Evolutionary conservation across 2,329 filamentous ascomycete genomes (phyloP).

Genomic region (Phymatotrichopsis omnivora): DNA sequence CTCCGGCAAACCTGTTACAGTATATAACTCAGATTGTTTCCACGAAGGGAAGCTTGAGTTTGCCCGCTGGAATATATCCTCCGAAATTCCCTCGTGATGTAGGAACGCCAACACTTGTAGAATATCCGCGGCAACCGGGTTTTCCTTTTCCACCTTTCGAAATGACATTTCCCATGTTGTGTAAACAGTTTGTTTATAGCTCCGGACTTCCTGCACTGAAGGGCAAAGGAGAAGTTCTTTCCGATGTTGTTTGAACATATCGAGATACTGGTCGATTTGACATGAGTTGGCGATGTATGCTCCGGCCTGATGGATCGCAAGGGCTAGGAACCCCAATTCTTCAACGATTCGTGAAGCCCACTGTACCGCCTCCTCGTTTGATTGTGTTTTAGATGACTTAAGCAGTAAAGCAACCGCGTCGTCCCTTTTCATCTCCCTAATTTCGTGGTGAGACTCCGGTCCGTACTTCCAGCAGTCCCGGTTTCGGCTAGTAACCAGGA

Average conservation of each 20-base stretch:
- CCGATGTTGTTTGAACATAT: neutral
- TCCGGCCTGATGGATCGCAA: slow-evolving; percentile 14
- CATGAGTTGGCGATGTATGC: slow-evolving; percentile 4
- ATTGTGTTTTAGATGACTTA: neutral
- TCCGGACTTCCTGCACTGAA: neutral
- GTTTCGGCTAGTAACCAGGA: slow-evolving; percentile 36
- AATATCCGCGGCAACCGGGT: slow-evolving; percentile 3
- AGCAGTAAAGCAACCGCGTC: slow-evolving; percentile 6
- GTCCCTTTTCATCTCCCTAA: slow-evolving; percentile 2
- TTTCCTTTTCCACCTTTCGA: neutral
- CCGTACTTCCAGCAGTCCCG: slow-evolving; percentile 21
- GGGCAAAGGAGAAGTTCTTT: neutral
- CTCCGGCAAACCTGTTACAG: neutral
- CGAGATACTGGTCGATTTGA: neutral
- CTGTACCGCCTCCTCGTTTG: neutral
- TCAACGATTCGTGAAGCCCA: slow-evolving; percentile 1
- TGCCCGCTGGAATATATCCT: slow-evolving; percentile 14
- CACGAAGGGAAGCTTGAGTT: neutral
- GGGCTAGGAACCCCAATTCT: slow-evolving; percentile 6
- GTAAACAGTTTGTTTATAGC: slow-evolving; percentile 2
- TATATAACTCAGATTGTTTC: neutral
- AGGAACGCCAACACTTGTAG: slow-evolving; percentile 10
- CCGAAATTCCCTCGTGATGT: slow-evolving; percentile 11
- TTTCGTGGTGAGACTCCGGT: neutral
- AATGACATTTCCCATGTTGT: slow-evolving; percentile 19